Base-by-base conservation (phyloP, 163 green algal species). In the Volvox carteri region DNA sequence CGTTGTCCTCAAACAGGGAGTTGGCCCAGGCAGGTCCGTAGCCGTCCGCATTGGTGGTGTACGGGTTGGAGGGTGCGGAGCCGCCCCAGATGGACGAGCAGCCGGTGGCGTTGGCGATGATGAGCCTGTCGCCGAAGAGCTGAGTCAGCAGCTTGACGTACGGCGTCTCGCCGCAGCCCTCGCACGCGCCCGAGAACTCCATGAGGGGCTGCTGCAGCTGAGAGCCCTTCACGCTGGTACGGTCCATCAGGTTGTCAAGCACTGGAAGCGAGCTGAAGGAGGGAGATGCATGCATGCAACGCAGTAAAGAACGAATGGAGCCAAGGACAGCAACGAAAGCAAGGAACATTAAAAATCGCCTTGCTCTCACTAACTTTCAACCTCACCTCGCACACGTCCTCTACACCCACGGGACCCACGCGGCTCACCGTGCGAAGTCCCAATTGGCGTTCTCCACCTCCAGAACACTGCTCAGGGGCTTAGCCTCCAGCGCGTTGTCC, bases 111-210 rank as follows among this genome's bases (percentile, higher is more conserved):
- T 95, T 95, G 91, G 93, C 93, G 21, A 95, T 88, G 41, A 95
- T 68, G 25, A 95, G 90, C 86, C 92, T 90, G 46, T 93, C 90
- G 81, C 93, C 93, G 88, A 95, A 95, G 52, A 95, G 77, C 88
- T 87, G 78, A 4, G 93, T 95, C 5, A 95, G 92, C 86, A 95
- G 92, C 93, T 95, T 95, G 42, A 95, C 92, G 68, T 95, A 95
- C 35, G 93, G 91, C 60, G 93, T 95, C 88, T 95, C 93, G 5
- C 93, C 93, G 78, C 93, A 95, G 77, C 92, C 91, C 90, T 95
- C 93, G 84, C 93, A 95, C 1, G 93, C 93, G 58, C 93, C 93
- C 19, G 68, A 90, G 89, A 95, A 95, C 93, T 91, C 93, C 84
- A 95, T 91, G 7, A 95, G 79, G 16, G 93, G 93, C 84, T 42